Percentiles rank a stretch among this genome's conserved stretches.
Conservation (phyloP, 805 yeast species). For the Sporopachydermia lactativora region DNA sequence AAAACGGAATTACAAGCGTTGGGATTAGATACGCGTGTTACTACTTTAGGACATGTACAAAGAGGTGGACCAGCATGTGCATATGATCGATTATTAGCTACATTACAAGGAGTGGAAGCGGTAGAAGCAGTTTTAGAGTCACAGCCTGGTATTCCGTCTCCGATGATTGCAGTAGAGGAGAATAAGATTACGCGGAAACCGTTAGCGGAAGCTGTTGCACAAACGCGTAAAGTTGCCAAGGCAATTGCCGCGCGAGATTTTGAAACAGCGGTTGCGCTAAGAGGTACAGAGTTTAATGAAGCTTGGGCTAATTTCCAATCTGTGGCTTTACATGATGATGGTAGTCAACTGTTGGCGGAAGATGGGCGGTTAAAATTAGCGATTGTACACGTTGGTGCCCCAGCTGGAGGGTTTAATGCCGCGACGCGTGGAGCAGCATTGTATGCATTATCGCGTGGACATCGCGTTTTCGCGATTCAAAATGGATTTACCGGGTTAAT, state of each 20-base stretch:
- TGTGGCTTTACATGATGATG: constrained; percentile 27
- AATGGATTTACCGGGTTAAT: constrained; percentile 66
- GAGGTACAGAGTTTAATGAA: constrained; percentile 61
- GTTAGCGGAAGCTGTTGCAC: constrained; percentile 55
- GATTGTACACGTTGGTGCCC: constrained; percentile 66
- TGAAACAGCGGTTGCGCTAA: constrained; percentile 50
- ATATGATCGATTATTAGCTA: constrained; percentile 55
- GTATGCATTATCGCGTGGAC: constrained; percentile 65
- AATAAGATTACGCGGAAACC: constrained; percentile 56
- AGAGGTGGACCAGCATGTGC: constrained; percentile 79
- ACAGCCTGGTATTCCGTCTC: constrained; percentile 61
- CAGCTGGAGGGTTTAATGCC: constrained; percentile 66
- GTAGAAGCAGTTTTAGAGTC: constrained; percentile 58
- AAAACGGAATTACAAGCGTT: constrained; percentile 48
- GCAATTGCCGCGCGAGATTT: constrained; percentile 56
- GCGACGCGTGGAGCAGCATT: constrained; percentile 66
- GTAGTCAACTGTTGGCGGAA: constrained; percentile 27
- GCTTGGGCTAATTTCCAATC: constrained; percentile 49
- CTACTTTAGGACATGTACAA: constrained; percentile 71
- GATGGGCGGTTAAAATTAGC: constrained; percentile 48
- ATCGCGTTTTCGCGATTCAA: constrained; percentile 53
- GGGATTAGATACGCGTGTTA: constrained; percentile 66
- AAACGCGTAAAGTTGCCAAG: constrained; percentile 59
- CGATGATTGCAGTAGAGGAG: constrained; percentile 62
- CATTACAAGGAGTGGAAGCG: constrained; percentile 74